Percentiles rank a stretch among this genome's conserved stretches.
These are phyloP conservation scores for Durio zibethinus DNA, from an alignment of 345 rosid genomes.

Conservation along the genomic window DNA sequence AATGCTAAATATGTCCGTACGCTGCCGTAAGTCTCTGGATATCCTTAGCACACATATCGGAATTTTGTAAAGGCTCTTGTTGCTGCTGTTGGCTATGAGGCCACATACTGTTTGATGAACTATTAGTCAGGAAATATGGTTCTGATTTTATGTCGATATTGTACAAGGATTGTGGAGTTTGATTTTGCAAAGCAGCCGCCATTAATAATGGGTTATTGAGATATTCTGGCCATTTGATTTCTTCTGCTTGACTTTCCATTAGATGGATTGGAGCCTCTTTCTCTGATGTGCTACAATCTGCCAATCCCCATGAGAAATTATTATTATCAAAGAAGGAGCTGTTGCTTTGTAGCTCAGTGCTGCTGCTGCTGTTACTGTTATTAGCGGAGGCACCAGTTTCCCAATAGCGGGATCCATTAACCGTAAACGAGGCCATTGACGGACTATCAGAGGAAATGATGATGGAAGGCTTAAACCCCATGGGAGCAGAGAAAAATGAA, in stretches of 20 bases:
- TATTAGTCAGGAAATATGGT: slow-evolving; percentile 39
- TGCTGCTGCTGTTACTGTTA: slow-evolving; percentile 41
- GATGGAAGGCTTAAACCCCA: slow-evolving; percentile 39
- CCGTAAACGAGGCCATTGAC: slow-evolving; percentile 29
- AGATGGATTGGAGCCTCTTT: slow-evolving; percentile 38
- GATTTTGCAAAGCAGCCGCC: slow-evolving; percentile 58
- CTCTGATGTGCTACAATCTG: slow-evolving; percentile 43
- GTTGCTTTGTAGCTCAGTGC: slow-evolving; percentile 47
- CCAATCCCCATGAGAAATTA: slow-evolving; percentile 52
- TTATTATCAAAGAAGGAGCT: slow-evolving; percentile 50
- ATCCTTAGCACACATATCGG: slow-evolving; percentile 22
- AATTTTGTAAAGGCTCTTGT: slow-evolving; percentile 34
- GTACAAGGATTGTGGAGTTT: slow-evolving; percentile 48
- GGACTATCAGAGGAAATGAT: slow-evolving; percentile 31
- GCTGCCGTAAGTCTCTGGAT: slow-evolving; percentile 12
- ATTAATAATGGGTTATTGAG: slow-evolving; percentile 45
- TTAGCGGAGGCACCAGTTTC: slow-evolving; percentile 35
- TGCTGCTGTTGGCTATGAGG: slow-evolving; percentile 50
- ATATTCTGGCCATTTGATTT: slow-evolving; percentile 45
- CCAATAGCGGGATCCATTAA: slow-evolving; percentile 39
- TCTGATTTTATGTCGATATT: slow-evolving; percentile 67
- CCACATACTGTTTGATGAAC: slow-evolving; percentile 50
- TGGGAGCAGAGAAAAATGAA: slow-evolving; percentile 21
- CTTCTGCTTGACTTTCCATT: slow-evolving; percentile 35
- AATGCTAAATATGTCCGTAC: slow-evolving; percentile 11